Evolutionary conservation across 805 yeast genomes (phyloP).

Genomic region (Candida orba): DNA sequence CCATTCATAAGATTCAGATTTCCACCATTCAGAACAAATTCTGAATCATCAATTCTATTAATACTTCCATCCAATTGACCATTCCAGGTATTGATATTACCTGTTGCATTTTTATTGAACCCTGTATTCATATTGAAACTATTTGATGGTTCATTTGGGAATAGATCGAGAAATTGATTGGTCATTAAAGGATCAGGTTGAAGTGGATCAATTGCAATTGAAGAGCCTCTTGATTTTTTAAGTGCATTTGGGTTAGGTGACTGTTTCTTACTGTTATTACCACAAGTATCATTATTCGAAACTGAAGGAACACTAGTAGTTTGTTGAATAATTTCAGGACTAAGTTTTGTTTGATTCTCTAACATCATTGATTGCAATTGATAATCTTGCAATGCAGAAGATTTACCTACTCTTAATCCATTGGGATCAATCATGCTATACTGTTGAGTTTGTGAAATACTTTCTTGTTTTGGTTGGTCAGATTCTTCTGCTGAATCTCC

Average conservation of each 20-base stretch:
- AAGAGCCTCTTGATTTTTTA: constrained; percentile 9
- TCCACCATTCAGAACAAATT: constrained; percentile 4
- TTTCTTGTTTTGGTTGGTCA: not conserved
- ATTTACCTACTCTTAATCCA: constrained; percentile 16
- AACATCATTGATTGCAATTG: constrained; percentile 71
- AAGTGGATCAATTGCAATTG: constrained; percentile 21
- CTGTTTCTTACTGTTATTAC: not conserved
- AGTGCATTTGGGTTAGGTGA: not conserved
- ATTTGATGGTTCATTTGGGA: constrained; percentile 12
- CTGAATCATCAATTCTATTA: constrained; percentile 8
- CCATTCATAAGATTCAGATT: constrained; percentile 13
- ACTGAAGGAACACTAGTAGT: not conserved
- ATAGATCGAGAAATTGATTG: constrained; percentile 17
- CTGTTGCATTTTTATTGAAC: not conserved
- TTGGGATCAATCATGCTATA: constrained; percentile 8
- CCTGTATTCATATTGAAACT: constrained; percentile 1
- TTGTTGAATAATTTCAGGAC: not conserved
- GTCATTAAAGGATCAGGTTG: constrained; percentile 19
- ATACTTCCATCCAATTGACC: not conserved
- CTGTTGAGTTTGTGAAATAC: not conserved
- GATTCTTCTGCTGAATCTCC: not conserved
- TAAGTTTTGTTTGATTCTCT: constrained; percentile 60
- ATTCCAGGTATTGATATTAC: not conserved
- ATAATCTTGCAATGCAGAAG: constrained; percentile 66
- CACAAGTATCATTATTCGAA: not conserved